Percentiles rank a stretch among this genome's conserved stretches.
Evolutionary conservation across 2,329 filamentous ascomycete species (phyloP).

Genomic region (Septoria linicola): DNA sequence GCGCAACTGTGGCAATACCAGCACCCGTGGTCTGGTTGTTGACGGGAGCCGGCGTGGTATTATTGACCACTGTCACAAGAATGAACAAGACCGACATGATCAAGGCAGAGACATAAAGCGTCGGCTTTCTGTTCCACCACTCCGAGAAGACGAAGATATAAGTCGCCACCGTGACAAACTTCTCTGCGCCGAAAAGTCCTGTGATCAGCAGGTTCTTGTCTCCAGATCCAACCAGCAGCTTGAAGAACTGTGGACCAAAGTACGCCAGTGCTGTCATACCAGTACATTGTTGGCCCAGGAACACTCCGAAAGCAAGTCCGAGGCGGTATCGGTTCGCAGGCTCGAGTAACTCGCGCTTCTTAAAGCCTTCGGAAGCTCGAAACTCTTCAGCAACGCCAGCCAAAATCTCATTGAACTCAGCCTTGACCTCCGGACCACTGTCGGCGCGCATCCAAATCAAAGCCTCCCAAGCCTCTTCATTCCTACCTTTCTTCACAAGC

Average conservation of each 20-base stretch:
- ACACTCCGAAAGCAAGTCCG: constrained; percentile 48
- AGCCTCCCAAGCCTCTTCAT: constrained; percentile 50
- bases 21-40: constrained; percentile 35
- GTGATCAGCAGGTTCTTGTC: constrained; percentile 51
- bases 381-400: constrained; percentile 49
- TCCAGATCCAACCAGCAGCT: constrained; percentile 49
- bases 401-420: constrained; percentile 55
- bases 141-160: constrained; percentile 56
- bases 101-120: constrained; percentile 29
- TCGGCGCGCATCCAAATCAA: constrained; percentile 55
- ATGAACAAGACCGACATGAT: constrained; percentile 41
- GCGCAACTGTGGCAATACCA: constrained; percentile 53
- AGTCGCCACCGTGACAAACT: constrained; percentile 49
- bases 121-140: constrained; percentile 44
- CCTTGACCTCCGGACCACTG: constrained; percentile 33
- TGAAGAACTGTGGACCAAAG: constrained; percentile 57
- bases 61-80: constrained; percentile 38
- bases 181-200: constrained; percentile 55
- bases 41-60: constrained; percentile 31
- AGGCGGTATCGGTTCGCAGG: constrained; percentile 48
- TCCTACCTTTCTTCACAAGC: constrained; percentile 49
- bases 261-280: constrained; percentile 56
- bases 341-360: constrained; percentile 46
- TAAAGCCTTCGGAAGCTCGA: constrained; percentile 41
- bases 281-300: constrained; percentile 55